Conservation (phyloP, 2,329 filamentous ascomycete species). For the Epichloe gansuensis region DNA sequence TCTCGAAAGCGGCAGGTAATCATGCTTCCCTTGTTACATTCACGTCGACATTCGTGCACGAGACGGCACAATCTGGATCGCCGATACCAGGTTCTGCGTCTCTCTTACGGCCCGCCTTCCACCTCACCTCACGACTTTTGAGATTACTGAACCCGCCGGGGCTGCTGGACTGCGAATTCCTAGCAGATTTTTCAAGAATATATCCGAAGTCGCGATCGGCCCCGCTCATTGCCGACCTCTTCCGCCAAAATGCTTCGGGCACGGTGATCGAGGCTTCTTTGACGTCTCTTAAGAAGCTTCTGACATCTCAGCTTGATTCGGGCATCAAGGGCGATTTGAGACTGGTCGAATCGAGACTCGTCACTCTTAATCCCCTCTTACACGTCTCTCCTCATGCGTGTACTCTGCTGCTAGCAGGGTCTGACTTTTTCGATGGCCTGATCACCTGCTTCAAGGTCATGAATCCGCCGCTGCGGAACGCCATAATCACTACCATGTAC, state of each 20-base stretch:
- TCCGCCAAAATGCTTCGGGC: slow-evolving; percentile 31
- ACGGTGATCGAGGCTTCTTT: slow-evolving; percentile 40
- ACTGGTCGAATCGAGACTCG: slow-evolving; percentile 40
- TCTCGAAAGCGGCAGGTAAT: slow-evolving; percentile 33
- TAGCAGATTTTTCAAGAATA: slow-evolving; percentile 53
- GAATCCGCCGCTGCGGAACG: slow-evolving; percentile 49
- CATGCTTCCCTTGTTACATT: slow-evolving; percentile 40
- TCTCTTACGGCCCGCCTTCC: slow-evolving; percentile 52
- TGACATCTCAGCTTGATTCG: slow-evolving; percentile 51
- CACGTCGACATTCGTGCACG: slow-evolving; percentile 46
- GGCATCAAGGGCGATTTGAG: slow-evolving; percentile 43
- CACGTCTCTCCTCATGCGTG: slow-evolving; percentile 45
- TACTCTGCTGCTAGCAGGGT: slow-evolving; percentile 63
- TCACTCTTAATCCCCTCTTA: slow-evolving; percentile 49
- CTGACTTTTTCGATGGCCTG: slow-evolving; percentile 75
- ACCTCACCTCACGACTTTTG: slow-evolving; percentile 47
- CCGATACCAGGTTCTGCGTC: slow-evolving; percentile 15
- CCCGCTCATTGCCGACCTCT: slow-evolving; percentile 36
- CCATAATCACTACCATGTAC: slow-evolving; percentile 61
- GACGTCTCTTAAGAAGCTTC: slow-evolving; percentile 43
- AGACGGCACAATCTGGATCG: slow-evolving; percentile 24
- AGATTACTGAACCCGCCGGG: slow-evolving; percentile 26
- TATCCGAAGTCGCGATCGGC: slow-evolving; percentile 52
- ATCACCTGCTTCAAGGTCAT: slow-evolving; percentile 51
- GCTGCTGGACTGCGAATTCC: slow-evolving; percentile 52